Percentiles rank a stretch among this genome's conserved stretches.
Evolutionary conservation across 371 early-diverging fungal species (phyloP).

Genomic region (Zychaea mexicana): DNA sequence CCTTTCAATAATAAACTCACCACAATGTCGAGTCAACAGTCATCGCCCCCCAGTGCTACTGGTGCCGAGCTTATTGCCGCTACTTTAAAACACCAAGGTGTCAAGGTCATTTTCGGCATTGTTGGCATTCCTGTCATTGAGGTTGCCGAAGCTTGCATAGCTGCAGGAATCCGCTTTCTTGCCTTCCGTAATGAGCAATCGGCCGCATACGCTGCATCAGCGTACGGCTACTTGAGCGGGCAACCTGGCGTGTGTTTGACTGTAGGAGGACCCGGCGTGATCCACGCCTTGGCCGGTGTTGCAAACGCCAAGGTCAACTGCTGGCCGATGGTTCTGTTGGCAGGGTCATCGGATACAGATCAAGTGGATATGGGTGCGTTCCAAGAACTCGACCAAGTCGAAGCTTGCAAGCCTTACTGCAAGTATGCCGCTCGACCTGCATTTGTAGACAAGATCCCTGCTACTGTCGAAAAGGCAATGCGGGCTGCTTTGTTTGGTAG

Average conservation of each 20-base stretch:
- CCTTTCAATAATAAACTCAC: neutral
- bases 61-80: constrained; percentile 71
- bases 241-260: constrained; percentile 76
- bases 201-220: constrained; percentile 77
- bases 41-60: constrained; percentile 10
- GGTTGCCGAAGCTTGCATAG: constrained; percentile 72
- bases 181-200: constrained; percentile 83
- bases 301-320: constrained; percentile 71
- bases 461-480: constrained; percentile 61
- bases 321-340: constrained; percentile 71
- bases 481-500: constrained; percentile 59
- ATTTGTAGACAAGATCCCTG: constrained; percentile 55
- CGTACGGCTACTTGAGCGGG: constrained; percentile 69
- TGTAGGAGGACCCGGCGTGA: constrained; percentile 83
- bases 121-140: constrained; percentile 87
- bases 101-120: constrained; percentile 76
- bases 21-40: constrained; percentile 2
- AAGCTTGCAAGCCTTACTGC: constrained; percentile 63
- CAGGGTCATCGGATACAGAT: constrained; percentile 61
- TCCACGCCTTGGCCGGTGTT: constrained; percentile 78
- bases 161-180: constrained; percentile 75
- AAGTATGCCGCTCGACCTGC: constrained; percentile 68
- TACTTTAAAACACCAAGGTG: constrained; percentile 63
- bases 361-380: constrained; percentile 74
- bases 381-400: constrained; percentile 80